Conservation (phyloP, 2,329 filamentous ascomycete species). For the Phaeosphaeriaceae sp. region DNA sequence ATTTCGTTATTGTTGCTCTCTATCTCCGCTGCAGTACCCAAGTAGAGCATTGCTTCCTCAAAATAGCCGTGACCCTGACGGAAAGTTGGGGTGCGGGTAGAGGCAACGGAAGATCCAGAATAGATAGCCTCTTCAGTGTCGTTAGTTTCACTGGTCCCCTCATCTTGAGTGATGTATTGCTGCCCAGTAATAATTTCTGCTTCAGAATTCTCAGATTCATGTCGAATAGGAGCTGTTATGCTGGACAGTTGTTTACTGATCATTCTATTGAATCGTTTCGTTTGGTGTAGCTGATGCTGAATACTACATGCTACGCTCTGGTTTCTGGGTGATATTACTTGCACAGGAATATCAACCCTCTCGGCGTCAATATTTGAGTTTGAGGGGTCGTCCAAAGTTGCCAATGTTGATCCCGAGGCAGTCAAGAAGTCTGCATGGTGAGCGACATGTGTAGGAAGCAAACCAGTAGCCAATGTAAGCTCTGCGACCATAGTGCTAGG, state of each 20-base stretch:
- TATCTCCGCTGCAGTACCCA: neutral
- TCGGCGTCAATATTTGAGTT: neutral
- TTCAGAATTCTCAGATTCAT: conserved; percentile 1
- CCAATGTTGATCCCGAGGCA: neutral
- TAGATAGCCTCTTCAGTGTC: neutral
- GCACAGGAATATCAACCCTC: no score
- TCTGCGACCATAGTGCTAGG: neutral
- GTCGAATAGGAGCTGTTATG: conserved; percentile 13
- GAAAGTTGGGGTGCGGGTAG: neutral
- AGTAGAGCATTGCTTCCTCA: conserved; percentile 10
- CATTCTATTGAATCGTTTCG: neutral
- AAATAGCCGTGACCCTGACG: conserved; percentile 5
- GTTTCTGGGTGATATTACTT: no score
- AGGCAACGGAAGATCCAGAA: neutral
- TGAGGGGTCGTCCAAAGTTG: neutral
- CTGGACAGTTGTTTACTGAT: conserved; percentile 14
- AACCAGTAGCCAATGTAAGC: neutral
- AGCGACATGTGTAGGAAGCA: neutral
- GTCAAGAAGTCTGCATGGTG: neutral
- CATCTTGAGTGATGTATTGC: neutral
- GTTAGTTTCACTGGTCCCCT: neutral
- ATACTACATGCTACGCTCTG: neutral
- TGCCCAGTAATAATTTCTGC: conserved; percentile 1
- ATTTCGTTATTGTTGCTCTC: conserved; percentile 5
- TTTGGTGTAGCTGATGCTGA: neutral